Evolutionary conservation across 2,329 filamentous ascomycete species (phyloP), one percentile per base, ranked within the genome.

Genomic region (Hyphodiscus sp.): DNA sequence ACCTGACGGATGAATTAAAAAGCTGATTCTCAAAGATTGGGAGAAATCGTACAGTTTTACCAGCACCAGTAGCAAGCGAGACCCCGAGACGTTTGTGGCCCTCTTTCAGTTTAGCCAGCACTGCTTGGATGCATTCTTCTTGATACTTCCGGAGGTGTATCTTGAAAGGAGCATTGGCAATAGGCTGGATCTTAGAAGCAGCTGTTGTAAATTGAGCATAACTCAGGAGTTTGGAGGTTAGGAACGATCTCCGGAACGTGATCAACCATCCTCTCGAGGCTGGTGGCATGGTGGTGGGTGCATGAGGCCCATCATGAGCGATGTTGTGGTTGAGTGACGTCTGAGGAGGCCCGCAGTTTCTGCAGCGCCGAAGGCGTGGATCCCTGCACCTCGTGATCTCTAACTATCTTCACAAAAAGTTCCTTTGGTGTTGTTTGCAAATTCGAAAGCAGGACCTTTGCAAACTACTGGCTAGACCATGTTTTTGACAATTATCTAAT

Each of bases 101-200:
- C 33, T 80, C 71, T 2, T 79, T 69, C 0, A 95, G 68, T 52
- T 90, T 82, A 1, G 77, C 71, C 1, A 95, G 72, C 2, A 96
- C 87, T 0, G 90, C 84, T 64, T 88, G 82, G 56, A 96, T 95
- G 66, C 89, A 95, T 76, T 96, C 90, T 74, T 94, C 85, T 68
- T 96, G 91, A 66, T 96, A 96, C 62, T 87, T 77, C 61, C 91
- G 86, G 43, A 95, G 81, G 52, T 78, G 78, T 51, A 92, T 62
- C 20, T 60, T 59, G 29, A 55, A 47, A 2, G 33, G 20, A 3
- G 54, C 45, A 26, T 41, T 44, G 9, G 47, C 41, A 16, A 51
- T 19, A 19, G 56, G 9, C 43, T 26, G 46, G 3, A 50, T 30
- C 11, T 38, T 30, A 15, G 49, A 38, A 2, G 53, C 46, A 42